Evolutionary conservation across 169 alveolate species (phyloP), one percentile per base, ranked within the genome.

Genomic region (Amoebophrya sp.): DNA sequence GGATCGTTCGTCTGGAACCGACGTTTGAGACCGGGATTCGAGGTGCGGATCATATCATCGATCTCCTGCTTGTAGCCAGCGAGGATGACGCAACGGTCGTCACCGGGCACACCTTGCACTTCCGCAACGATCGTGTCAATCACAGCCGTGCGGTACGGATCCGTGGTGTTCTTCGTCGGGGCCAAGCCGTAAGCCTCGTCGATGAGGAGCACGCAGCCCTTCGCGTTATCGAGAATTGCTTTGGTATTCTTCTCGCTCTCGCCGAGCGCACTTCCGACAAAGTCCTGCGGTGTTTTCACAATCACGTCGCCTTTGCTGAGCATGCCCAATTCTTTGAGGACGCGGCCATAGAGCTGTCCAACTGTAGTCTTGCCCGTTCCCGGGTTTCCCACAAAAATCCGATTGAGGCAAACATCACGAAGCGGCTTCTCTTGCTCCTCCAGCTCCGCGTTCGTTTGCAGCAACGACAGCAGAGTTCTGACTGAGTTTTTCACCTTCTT

Each of bases 71-170:
- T 90, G 39, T 92, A 92, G 39, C 93, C 93, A 26, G 89, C 83
- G 38, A 92, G 90, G 90, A 92, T 29, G 34, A 92, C 92, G 0
- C 92, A 91, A 33, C 83, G 47, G 92, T 92, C 93, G 54, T 89
- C 92, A 39, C 36, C 90, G n/a, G 83, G 90, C 3, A 89, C 41
- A 12, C 93, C 93, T 53, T 92, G 93, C n/a, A 89, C 53, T 40
- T 92, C 89, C 92, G 83, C 93, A 76, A 92, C 93, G 41, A 92
- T 36, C 23, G 90, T 90, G n/a, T 92, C 93, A n/a, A 92, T 77
- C 34, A 65, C 93, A 90, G 83, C 92, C 90, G 47, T 89, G 41
- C 93, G 92, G 41, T 92, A 92, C 78, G 55, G 40, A 54, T 39
- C 41, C 41, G 83, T 78, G 33, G 83, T 89, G n/a, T n/a, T n/a